Conservation (phyloP, 2,329 filamentous ascomycete genomes). For the Nannizziopsis barbatae region DNA sequence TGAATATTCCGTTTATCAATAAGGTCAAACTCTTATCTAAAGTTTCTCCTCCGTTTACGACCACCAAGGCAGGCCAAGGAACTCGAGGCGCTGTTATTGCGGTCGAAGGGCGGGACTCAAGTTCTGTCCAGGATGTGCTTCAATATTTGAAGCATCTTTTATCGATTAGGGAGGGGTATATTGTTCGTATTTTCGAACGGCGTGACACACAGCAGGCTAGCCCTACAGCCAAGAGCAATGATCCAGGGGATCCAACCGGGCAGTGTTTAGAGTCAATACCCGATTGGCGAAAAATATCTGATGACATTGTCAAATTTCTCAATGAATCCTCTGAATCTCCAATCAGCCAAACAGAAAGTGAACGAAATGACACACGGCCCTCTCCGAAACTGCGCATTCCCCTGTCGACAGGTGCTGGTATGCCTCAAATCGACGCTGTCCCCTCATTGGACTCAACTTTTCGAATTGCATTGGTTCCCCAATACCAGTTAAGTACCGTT, state of each 20-base stretch:
- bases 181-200: slow-evolving; percentile 41
- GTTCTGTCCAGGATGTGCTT: slow-evolving; percentile 55
- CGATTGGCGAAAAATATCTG: slow-evolving; percentile 64
- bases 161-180: slow-evolving; percentile 42
- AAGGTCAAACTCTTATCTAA: slow-evolving; percentile 67
- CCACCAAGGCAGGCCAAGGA: slow-evolving; percentile 21
- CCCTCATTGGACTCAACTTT: slow-evolving; percentile 25
- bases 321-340: slow-evolving; percentile 24
- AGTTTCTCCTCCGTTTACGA: slow-evolving; percentile 58
- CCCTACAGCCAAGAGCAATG: slow-evolving; percentile 18
- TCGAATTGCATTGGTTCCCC: slow-evolving; percentile 64
- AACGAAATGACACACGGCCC: slow-evolving; percentile 18
- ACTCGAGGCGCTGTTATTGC: slow-evolving; percentile 69
- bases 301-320: slow-evolving; percentile 54
- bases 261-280: slow-evolving; percentile 57
- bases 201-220: slow-evolving; percentile 23
- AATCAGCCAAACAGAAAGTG: slow-evolving; percentile 15
- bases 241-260: slow-evolving; percentile 38
- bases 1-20: slow-evolving; percentile 60
- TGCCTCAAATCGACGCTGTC: slow-evolving; percentile 4
- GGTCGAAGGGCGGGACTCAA: slow-evolving; percentile 61
- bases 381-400: slow-evolving; percentile 28
- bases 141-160: slow-evolving; percentile 49
- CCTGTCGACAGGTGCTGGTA: slow-evolving; percentile 14
- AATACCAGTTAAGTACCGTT: slow-evolving; percentile 68